phyloP scores from a whole-genome alignment of 352 stramenopile genomes.

The Globisporangium mamillatum region DNA sequence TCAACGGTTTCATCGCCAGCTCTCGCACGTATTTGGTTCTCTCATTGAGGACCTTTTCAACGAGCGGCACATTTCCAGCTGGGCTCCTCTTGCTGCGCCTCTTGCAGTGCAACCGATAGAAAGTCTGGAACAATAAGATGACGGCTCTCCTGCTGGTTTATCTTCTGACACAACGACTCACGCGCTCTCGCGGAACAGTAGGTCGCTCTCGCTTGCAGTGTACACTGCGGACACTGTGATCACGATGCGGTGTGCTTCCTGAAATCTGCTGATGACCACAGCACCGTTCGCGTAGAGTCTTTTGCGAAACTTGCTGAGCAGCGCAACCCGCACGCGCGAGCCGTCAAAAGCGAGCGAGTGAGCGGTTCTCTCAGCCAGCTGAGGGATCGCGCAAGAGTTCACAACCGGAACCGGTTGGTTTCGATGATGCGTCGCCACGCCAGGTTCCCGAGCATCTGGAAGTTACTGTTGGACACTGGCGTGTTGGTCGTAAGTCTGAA shows the following conservation, averaged over 20 bases:
- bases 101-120: conserved; percentile 1
- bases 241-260: conserved; percentile 1
- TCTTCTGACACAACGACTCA: neutral
- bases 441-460: neutral
- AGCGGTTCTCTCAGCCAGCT: neutral
- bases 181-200: neutral
- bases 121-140: neutral
- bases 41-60: neutral
- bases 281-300: neutral
- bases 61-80: neutral
- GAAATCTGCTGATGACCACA: neutral
- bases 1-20: neutral
- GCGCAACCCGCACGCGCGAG: neutral
- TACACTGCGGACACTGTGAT: neutral
- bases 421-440: conserved; percentile 4
- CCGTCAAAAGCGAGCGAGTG: neutral
- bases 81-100: neutral
- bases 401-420: neutral
- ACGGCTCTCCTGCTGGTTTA: neutral
- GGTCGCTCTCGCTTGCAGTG: neutral
- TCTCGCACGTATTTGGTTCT: neutral
- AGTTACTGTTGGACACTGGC: neutral
- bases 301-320: neutral
- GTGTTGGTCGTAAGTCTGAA: conserved; percentile 13
- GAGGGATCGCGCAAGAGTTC: no score